Evolutionary conservation across 2,329 filamentous ascomycete species (phyloP).

Genomic region (Trichoderma atrobrunneum): DNA sequence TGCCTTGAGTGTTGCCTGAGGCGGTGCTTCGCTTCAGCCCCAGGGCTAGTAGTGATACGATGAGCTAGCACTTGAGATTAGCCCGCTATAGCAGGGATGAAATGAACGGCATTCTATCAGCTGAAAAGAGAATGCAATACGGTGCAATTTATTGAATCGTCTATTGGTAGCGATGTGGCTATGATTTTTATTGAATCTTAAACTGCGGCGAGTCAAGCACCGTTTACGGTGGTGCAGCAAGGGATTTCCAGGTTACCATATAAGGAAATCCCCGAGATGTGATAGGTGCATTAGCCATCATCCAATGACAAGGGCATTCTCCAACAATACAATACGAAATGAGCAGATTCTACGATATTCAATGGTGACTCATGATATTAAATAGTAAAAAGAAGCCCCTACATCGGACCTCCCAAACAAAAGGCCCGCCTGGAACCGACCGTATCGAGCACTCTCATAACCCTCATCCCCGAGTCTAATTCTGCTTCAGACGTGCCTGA

Average conservation of each 20-base stretch:
- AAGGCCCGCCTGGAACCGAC: not conserved
- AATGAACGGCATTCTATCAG: not conserved
- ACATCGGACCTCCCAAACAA: not conserved
- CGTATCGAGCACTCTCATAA: not conserved
- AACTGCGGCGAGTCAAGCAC: not conserved
- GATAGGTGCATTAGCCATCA: not conserved
- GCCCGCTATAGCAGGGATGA: not conserved
- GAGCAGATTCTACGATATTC: not conserved
- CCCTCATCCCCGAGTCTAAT: conserved; percentile 1
- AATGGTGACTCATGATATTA: not conserved
- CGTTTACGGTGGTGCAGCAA: not conserved
- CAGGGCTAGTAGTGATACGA: not conserved
- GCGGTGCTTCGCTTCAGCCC: conserved; percentile 9
- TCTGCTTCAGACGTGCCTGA: conserved; percentile 23
- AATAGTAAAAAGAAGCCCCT: not conserved
- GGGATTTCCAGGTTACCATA: not conserved
- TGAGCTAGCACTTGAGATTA: not conserved
- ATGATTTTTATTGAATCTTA: not conserved
- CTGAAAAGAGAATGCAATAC: not conserved
- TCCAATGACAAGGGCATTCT: not conserved
- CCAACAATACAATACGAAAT: not conserved
- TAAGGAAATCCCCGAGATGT: not conserved
- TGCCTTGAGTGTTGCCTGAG: not conserved
- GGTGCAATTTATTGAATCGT: not conserved
- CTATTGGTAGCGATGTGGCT: not conserved